phyloP scores from a whole-genome alignment of 495 filamentous ascomycete species.

The Xylaria sp. region DNA sequence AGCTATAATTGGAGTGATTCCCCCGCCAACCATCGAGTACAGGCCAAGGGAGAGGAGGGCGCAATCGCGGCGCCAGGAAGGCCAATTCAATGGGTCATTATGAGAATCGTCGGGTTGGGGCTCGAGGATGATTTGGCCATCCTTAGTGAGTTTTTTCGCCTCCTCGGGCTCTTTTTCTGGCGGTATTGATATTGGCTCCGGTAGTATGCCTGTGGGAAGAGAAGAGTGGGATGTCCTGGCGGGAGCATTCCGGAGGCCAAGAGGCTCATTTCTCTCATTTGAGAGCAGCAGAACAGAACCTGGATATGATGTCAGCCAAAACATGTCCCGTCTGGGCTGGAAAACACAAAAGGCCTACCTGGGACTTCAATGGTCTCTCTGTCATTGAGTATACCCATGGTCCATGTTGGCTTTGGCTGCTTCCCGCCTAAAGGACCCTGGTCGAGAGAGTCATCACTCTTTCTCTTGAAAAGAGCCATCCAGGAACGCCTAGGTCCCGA shows the following conservation, averaged over 20 bases:
- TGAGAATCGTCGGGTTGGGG: slow-evolving; percentile 90
- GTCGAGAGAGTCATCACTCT: slow-evolving; percentile 19
- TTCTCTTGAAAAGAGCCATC: slow-evolving; percentile 30
- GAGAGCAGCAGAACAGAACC: slow-evolving; percentile 84
- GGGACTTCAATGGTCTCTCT: slow-evolving; percentile 87
- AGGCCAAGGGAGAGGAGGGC: slow-evolving; percentile 86
- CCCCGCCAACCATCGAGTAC: slow-evolving; percentile 87
- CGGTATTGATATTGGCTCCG: slow-evolving; percentile 32
- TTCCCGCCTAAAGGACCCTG: slow-evolving; percentile 18
- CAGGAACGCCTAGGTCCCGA: slow-evolving; percentile 12
- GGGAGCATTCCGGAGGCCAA: slow-evolving; percentile 78
- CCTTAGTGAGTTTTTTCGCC: slow-evolving; percentile 75
- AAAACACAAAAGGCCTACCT: slow-evolving; percentile 60
- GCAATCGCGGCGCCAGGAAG: slow-evolving; percentile 78
- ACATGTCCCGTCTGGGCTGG: not conserved
- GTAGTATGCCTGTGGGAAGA: slow-evolving; percentile 64
- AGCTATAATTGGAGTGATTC: slow-evolving; percentile 89
- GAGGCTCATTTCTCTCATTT: slow-evolving; percentile 76
- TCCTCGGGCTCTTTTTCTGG: slow-evolving; percentile 40
- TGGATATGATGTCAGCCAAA: slow-evolving; percentile 39
- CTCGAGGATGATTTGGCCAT: slow-evolving; percentile 87
- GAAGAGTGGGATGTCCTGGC: slow-evolving; percentile 80
- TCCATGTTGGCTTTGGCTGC: slow-evolving; percentile 63
- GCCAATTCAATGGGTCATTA: slow-evolving; percentile 96
- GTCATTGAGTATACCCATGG: slow-evolving; percentile 85